Evolutionary conservation across 2,329 filamentous ascomycete genomes (phyloP).

Genomic region (Aspergillus sp.): DNA sequence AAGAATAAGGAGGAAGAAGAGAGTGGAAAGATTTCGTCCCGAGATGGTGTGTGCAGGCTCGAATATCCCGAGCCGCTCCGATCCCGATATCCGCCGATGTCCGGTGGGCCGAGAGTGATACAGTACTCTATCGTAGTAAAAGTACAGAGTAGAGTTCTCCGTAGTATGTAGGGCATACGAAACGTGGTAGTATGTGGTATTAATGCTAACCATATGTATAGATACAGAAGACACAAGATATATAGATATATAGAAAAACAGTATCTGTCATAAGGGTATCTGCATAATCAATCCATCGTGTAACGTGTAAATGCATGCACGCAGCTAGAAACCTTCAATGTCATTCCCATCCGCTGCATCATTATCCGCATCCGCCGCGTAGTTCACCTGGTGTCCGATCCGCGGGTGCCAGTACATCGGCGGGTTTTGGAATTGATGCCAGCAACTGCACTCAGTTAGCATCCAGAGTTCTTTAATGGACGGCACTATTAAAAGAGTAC

Average conservation of each 20-base stretch:
- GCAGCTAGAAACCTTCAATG: neutral
- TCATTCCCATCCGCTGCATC: slow-evolving; percentile 14
- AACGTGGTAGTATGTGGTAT: no score
- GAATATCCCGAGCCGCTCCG: neutral
- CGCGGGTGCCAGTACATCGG: slow-evolving; percentile 22
- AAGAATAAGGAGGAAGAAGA: slow-evolving; percentile 2
- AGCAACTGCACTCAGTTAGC: slow-evolving; percentile 28
- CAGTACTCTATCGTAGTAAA: no score
- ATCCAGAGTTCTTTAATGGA: neutral
- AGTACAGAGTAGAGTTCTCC: no score
- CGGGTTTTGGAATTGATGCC: slow-evolving; percentile 38
- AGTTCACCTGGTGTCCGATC: slow-evolving; percentile 17
- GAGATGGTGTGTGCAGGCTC: neutral
- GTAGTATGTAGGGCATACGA: no score
- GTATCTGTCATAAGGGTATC: no score
- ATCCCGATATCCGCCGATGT: neutral
- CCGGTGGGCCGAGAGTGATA: neutral
- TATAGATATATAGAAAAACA: no score
- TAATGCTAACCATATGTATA: no score
- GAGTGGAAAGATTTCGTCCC: slow-evolving; percentile 11
- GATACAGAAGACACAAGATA: no score
- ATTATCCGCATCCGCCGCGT: slow-evolving; percentile 12
- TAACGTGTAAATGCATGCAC: no score
- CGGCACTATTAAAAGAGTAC: slow-evolving; percentile 7
- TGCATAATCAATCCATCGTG: no score